These are phyloP conservation scores for Lachancea waltii DNA, from an alignment of 805 yeast species.

Conservation along the genomic window DNA sequence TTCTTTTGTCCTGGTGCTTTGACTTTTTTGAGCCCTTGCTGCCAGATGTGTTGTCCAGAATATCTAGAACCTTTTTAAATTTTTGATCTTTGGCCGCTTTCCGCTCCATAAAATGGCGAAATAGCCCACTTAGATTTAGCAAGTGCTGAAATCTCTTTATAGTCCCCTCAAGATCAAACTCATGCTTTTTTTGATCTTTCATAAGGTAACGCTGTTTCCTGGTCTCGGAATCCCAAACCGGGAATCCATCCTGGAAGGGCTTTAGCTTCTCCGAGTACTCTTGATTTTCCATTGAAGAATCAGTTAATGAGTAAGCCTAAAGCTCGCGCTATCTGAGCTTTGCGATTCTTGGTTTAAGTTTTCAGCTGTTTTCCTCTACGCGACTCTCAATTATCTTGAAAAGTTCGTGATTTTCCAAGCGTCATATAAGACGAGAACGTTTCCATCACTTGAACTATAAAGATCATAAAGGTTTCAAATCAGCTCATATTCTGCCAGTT, in stretches of 20 bases:
- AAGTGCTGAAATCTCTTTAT: conserved; percentile 62
- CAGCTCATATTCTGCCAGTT: neutral
- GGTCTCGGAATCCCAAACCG: conserved; percentile 17
- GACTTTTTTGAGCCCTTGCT: conserved; percentile 13
- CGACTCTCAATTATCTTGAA: neutral
- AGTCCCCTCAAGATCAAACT: conserved; percentile 51
- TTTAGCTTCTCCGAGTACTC: conserved; percentile 23
- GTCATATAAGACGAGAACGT: neutral
- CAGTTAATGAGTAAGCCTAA: neutral
- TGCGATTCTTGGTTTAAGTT: too few species aligned
- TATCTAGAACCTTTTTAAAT: conserved; percentile 47
- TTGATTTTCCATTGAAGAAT: conserved; percentile 10
- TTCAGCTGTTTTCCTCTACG: neutral
- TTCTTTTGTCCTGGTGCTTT: conserved; percentile 37
- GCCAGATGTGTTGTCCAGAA: conserved; percentile 22
- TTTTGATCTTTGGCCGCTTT: conserved; percentile 57
- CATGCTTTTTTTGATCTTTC: conserved; percentile 13
- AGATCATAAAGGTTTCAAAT: neutral
- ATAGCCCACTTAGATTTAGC: conserved; percentile 57
- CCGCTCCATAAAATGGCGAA: conserved; percentile 59
- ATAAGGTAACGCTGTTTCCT: conserved; percentile 26
- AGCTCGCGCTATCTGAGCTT: neutral
- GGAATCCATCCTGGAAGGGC: conserved; percentile 22
- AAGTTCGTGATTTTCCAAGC: neutral
- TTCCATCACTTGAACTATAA: neutral